Evolutionary conservation across 2,329 filamentous ascomycete species (phyloP), one percentile per base, ranked within the genome.

Genomic region (Hirsutella minnesotensis): DNA sequence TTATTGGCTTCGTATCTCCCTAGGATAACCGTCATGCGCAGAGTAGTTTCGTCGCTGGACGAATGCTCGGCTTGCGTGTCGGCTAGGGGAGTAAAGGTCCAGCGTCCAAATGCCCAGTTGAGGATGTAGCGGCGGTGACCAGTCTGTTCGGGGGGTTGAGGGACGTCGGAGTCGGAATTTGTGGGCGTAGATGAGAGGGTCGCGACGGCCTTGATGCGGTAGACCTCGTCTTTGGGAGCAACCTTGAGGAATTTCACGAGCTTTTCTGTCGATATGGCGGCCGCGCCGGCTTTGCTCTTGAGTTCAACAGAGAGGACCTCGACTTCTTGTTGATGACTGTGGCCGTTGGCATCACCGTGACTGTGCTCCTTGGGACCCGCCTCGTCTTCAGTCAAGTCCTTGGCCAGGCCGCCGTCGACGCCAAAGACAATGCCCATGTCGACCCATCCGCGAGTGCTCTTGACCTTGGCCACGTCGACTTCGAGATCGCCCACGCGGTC

Each of bases 91-190:
- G 88, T 94, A 56, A 90, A 95, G 0, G 80, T 94, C 90, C 92
- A 98, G 24, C 92, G 75, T 1, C 88, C 88, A 64, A 98, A 98
- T 0, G 92, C 92, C 92, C 92, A 98, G 61, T 98, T 98, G 46
- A 98, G 73, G 37, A 98, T 95, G 58, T 92, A 95, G 43, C 85
- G 72, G 3, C 56, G 24, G 24, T 12, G 59, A 2, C 47, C 46
- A 3, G 63, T 52, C 39, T 55, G 53, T 4, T 60, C 50, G 8
- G 54, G 55, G 5, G 58, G 57, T 27, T 62, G 54, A 8, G 60
- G 57, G 0, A 58, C 52, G 33, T 73, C 68, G 20, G 69, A 65
- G 43, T 76, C 73, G 1, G 77, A 79, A 53, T 69, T 69, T 16
- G 52, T 50, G 9, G 77, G 67, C 0, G 64, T 54, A 0, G 66